These are phyloP conservation scores for Decorospora gaudefroyi DNA, from an alignment of 2,329 filamentous ascomycete species.

Conservation along the genomic window DNA sequence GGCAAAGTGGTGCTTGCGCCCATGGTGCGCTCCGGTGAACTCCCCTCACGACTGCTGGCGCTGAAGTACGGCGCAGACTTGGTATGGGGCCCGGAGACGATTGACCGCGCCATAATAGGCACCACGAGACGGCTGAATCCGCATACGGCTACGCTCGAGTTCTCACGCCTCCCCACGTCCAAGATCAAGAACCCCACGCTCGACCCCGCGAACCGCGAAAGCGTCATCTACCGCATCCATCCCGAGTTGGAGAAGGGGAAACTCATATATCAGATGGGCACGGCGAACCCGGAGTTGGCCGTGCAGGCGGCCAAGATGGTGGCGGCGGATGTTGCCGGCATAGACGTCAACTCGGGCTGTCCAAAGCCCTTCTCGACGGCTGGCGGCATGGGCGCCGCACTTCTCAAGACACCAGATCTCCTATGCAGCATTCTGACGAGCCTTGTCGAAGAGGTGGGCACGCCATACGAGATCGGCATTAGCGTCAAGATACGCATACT, in stretches of 20 bases:
- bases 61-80: constrained; percentile 95
- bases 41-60: constrained; percentile 84
- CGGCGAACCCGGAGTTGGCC: constrained; percentile 77
- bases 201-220: constrained; percentile 59
- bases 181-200: constrained; percentile 64
- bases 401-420: constrained; percentile 82
- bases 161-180: constrained; percentile 74
- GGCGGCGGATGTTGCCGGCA: constrained; percentile 84
- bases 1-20: constrained; percentile 93
- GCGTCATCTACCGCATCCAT: constrained; percentile 82
- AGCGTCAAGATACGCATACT: constrained; percentile 95
- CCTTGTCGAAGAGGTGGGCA: constrained; percentile 76
- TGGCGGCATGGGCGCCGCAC: constrained; percentile 93
- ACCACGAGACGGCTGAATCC: constrained; percentile 77
- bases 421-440: constrained; percentile 82
- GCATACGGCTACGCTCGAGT: constrained; percentile 79
- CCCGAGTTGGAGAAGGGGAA: constrained; percentile 73
- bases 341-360: constrained; percentile 97
- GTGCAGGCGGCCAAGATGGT: constrained; percentile 84
- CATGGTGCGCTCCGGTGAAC: constrained; percentile 97
- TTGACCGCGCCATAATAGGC: constrained; percentile 90
- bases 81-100: constrained; percentile 96
- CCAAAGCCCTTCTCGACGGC: constrained; percentile 94
- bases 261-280: constrained; percentile 91
- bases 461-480: constrained; percentile 84